Evolutionary conservation across 31 red algal species (phyloP).

Genomic region (Porphyra umbilicalis): DNA sequence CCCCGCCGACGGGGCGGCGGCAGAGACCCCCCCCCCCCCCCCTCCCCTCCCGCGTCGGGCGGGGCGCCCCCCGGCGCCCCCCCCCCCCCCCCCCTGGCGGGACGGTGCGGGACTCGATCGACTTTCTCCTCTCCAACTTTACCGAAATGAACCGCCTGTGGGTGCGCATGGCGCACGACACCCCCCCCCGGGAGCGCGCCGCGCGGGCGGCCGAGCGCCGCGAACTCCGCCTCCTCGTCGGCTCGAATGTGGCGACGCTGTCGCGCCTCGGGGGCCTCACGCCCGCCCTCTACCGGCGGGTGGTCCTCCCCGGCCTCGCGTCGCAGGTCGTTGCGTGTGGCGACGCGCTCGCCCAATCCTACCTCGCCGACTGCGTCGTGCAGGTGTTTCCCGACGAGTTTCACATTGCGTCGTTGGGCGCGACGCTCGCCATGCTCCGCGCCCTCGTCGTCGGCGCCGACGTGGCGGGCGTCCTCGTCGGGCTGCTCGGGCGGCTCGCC

Average conservation of each 20-base stretch:
- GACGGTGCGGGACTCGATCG: conserved; percentile 45
- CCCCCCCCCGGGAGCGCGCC: conserved; percentile 23
- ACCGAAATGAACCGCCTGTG: conserved; percentile 88
- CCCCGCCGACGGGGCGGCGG: neutral
- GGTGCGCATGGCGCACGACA: conserved; percentile 88
- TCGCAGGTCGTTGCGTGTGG: conserved; percentile 67
- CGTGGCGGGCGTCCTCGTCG: conserved; percentile 52
- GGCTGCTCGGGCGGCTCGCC: conserved; percentile 55
- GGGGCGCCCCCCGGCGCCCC: neutral
- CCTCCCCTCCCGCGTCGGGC: neutral
- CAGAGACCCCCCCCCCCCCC: neutral
- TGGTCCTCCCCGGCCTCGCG: conserved; percentile 60
- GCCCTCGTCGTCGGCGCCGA: conserved; percentile 57
- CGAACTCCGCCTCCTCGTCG: conserved; percentile 77
- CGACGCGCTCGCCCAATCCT: conserved; percentile 85
- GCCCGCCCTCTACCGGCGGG: conserved; percentile 36
- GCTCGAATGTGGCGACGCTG: conserved; percentile 70
- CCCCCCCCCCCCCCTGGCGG: neutral
- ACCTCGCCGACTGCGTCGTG: conserved; percentile 88
- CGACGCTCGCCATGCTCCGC: conserved; percentile 52
- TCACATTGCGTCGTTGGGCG: conserved; percentile 59
- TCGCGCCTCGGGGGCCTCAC: conserved; percentile 34
- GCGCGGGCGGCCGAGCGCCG: conserved; percentile 51
- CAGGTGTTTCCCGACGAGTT: conserved; percentile 97
- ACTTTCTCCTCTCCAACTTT: conserved; percentile 87